Conservation (phyloP, 164 flowering plant species). For the Taxillus chinensis region DNA sequence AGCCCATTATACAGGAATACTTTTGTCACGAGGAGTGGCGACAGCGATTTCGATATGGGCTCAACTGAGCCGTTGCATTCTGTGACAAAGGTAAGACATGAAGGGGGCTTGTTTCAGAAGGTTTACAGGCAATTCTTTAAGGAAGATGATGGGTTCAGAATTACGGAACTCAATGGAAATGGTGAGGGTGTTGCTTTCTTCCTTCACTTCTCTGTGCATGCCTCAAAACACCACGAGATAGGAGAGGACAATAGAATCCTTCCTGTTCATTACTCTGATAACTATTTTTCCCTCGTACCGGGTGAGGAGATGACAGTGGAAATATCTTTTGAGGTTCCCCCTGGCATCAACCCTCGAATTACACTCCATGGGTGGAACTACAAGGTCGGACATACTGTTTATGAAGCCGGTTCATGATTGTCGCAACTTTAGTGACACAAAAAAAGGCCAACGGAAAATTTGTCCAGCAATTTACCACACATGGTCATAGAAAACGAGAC, state of each 20-base stretch:
- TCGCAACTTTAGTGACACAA: neutral
- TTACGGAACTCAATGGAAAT: slow-evolving; percentile 41
- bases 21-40: slow-evolving; percentile 6
- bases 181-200: slow-evolving; percentile 85
- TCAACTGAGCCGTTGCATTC: slow-evolving; percentile 11
- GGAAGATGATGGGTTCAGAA: slow-evolving; percentile 21
- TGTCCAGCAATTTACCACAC: too few species aligned
- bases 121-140: slow-evolving; percentile 27
- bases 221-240: slow-evolving; percentile 28
- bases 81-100: slow-evolving; percentile 8
- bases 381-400: slow-evolving; percentile 29
- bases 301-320: slow-evolving; percentile 59
- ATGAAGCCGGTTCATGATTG: slow-evolving; percentile 15
- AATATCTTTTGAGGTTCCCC: slow-evolving; percentile 65
- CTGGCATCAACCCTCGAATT: slow-evolving; percentile 61
- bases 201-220: slow-evolving; percentile 82
- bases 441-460: too few species aligned
- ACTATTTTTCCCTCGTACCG: slow-evolving; percentile 88
- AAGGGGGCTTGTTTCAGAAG: slow-evolving; percentile 32
- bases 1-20: slow-evolving; percentile 25
- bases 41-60: slow-evolving; percentile 23
- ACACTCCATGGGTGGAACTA: slow-evolving; percentile 80
- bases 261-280: slow-evolving; percentile 93
- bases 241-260: slow-evolving; percentile 88
- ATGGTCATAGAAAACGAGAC: too few species aligned